Conservation (phyloP, 208 protist species). For the Endotrypanum monterogeii region DNA sequence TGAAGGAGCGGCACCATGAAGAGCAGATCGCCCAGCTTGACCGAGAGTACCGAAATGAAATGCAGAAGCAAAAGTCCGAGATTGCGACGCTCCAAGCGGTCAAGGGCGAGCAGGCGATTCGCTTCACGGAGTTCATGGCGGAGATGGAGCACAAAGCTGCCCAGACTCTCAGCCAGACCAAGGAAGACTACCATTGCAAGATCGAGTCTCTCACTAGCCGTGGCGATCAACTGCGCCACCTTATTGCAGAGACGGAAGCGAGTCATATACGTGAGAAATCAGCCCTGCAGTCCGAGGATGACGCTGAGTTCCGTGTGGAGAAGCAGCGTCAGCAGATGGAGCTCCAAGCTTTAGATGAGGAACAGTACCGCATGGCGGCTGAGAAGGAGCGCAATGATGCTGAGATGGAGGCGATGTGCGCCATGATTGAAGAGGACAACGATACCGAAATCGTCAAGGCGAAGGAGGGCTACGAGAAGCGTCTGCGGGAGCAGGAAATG, state of each 20-base stretch:
- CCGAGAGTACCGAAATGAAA: constrained; percentile 78
- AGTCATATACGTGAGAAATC: constrained; percentile 55
- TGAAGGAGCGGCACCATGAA: constrained; percentile 93
- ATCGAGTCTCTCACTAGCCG: constrained; percentile 86
- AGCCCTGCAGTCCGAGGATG: constrained; percentile 52
- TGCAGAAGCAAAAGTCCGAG: constrained; percentile 61
- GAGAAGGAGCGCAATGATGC: constrained; percentile 76
- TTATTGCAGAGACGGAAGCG: constrained; percentile 77
- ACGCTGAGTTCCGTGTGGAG: constrained; percentile 36
- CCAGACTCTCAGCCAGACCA: constrained; percentile 61
- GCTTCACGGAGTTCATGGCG: constrained; percentile 94
- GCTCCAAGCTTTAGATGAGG: constrained; percentile 60
- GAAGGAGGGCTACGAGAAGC: constrained; percentile 94
- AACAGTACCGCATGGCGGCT: constrained; percentile 54
- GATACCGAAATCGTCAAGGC: constrained; percentile 94
- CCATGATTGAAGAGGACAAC: constrained; percentile 95
- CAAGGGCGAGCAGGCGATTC: constrained; percentile 94
- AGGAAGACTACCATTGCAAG: constrained; percentile 92
- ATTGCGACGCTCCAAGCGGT: constrained; percentile 77
- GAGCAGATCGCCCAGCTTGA: constrained; percentile 93
- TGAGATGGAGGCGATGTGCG: constrained; percentile 84
- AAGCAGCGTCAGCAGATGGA: constrained; percentile 51
- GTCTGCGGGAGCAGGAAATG: constrained; percentile 90
- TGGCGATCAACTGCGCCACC: constrained; percentile 64
- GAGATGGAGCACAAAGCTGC: constrained; percentile 81